Evolutionary conservation across 2,329 filamentous ascomycete species (phyloP).

Genomic region (Fonsecaea pugnacius): DNA sequence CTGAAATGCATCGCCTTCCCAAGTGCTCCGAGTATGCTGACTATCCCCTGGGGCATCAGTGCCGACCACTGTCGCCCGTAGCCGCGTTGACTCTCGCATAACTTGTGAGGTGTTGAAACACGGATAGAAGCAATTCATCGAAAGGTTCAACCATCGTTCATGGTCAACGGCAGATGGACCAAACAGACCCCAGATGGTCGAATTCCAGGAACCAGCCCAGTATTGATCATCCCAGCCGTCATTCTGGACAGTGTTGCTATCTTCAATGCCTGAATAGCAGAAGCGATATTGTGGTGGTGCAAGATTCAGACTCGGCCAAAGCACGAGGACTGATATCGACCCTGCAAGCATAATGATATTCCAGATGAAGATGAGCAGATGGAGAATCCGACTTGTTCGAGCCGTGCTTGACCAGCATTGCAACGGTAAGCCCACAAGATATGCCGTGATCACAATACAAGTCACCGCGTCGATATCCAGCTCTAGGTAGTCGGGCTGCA

Average conservation of each 20-base stretch:
- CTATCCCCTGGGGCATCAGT: conserved; percentile 18
- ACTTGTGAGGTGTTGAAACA: conserved; percentile 40
- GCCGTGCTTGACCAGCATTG: conserved; percentile 43
- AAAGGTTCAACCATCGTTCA: conserved; percentile 27
- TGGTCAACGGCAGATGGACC: conserved; percentile 26
- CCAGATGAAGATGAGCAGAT: conserved; percentile 41
- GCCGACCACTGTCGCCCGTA: conserved; percentile 32
- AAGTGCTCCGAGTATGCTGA: conserved; percentile 30
- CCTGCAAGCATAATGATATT: conserved; percentile 42
- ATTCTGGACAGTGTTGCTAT: conserved; percentile 29
- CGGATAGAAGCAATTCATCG: conserved; percentile 42
- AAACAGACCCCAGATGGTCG: conserved; percentile 41
- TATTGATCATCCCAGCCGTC: conserved; percentile 39
- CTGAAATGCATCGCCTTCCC: conserved; percentile 35
- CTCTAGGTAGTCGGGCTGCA: conserved; percentile 41
- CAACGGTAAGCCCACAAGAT: conserved; percentile 43
- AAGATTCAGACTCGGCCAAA: conserved; percentile 34
- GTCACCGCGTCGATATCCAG: conserved; percentile 43
- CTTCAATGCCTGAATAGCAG: conserved; percentile 40
- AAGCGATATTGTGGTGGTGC: conserved; percentile 41
- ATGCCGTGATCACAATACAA: conserved; percentile 43
- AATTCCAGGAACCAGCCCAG: conserved; percentile 41
- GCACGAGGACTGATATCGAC: conserved; percentile 40
- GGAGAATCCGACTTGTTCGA: conserved; percentile 38
- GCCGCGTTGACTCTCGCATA: conserved; percentile 35